Conservation (phyloP, 2,329 filamentous ascomycete species). For the Alternaria ethzedia region DNA sequence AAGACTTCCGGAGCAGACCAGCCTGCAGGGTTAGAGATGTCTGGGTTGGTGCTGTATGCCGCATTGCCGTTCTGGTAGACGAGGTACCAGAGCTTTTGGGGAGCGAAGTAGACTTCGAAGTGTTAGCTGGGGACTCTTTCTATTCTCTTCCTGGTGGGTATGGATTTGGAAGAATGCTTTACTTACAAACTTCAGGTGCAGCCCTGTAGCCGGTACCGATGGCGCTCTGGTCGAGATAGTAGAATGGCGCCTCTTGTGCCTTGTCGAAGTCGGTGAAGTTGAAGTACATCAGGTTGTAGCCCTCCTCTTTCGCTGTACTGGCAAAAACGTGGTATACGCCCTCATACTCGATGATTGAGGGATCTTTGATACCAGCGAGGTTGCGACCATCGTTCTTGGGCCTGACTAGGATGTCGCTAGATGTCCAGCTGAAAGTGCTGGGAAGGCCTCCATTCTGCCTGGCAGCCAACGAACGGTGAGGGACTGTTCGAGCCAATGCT, state of each 20-base stretch:
- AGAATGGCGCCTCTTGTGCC: conserved; percentile 43
- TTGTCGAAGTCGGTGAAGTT: conserved; percentile 48
- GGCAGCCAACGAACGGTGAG: neutral
- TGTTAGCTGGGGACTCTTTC: neutral
- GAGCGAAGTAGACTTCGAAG: conserved; percentile 46
- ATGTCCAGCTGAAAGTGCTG: conserved; percentile 41
- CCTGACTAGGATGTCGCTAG: conserved; percentile 30
- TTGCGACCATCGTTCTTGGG: conserved; percentile 38
- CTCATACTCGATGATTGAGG: conserved; percentile 48
- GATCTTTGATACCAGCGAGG: conserved; percentile 44
- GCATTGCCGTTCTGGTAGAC: conserved; percentile 54
- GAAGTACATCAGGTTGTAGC: conserved; percentile 52
- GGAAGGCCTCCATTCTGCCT: conserved; percentile 22
- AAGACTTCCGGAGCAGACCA: conserved; percentile 50
- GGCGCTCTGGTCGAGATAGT: conserved; percentile 48
- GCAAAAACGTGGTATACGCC: conserved; percentile 52
- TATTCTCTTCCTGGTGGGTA: neutral
- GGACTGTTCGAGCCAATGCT: conserved; percentile 13
- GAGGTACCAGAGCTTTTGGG: conserved; percentile 53
- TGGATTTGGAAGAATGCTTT: neutral
- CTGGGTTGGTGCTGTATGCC: conserved; percentile 51
- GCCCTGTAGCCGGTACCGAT: conserved; percentile 52
- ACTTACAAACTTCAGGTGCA: conserved; percentile 47
- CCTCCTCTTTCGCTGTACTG: conserved; percentile 44
- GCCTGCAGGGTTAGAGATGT: conserved; percentile 50